Percentiles rank a stretch among this genome's conserved stretches.
These are phyloP conservation scores for Colletotrichum sansevieriae DNA, from an alignment of 2,329 filamentous ascomycete genomes.

Conservation along the genomic window DNA sequence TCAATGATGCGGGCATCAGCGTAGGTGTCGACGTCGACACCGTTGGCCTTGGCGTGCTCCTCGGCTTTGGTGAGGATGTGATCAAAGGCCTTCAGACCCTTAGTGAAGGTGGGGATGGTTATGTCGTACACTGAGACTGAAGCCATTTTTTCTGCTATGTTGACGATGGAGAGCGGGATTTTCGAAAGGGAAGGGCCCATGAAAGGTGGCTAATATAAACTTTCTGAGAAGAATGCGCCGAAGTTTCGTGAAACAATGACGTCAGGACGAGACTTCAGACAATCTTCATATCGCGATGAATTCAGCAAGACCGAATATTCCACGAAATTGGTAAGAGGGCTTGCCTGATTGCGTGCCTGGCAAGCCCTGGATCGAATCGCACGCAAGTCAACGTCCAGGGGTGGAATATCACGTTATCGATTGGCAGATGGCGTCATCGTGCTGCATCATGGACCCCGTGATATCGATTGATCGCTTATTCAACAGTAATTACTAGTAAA, in stretches of 20 bases:
- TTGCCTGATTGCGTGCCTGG: conserved; percentile 31
- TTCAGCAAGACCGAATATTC: not conserved
- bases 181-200: not conserved
- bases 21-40: conserved; percentile 44
- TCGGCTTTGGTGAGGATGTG: conserved; percentile 50
- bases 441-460: conserved; percentile 8
- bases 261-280: not conserved
- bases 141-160: conserved; percentile 45
- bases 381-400: conserved; percentile 3
- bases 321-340: conserved; percentile 24
- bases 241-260: conserved; percentile 7
- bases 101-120: conserved; percentile 45
- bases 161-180: not conserved
- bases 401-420: conserved; percentile 34
- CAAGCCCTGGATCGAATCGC: conserved; percentile 9
- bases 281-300: conserved; percentile 15
- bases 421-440: conserved; percentile 33
- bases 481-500: not conserved
- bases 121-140: conserved; percentile 48
- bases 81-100: conserved; percentile 46
- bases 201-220: not conserved
- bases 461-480: conserved; percentile 13
- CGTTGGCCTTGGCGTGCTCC: conserved; percentile 46
- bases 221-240: conserved; percentile 10
- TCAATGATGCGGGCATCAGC: conserved; percentile 46